Evolutionary conservation across 2,329 filamentous ascomycete species (phyloP), one percentile per base, ranked within the genome.

Genomic region (Phyllosticta citribraziliensis): DNA sequence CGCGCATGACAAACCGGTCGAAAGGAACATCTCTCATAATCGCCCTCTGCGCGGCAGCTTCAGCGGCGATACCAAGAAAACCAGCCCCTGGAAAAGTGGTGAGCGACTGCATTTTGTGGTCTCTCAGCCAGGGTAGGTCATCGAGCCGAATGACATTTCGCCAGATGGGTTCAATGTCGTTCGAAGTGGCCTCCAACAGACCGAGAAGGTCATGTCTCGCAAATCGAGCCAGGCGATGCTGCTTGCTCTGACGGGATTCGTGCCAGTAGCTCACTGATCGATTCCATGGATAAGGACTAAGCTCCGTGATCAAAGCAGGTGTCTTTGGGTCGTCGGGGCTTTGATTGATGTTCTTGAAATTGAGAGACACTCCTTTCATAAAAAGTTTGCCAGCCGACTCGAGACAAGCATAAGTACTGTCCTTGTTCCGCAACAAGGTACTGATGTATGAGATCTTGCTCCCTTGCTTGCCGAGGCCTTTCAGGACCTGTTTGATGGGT

Each of bases 51-150:
- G 59, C 27, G 5, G 60, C 56, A 9, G 60, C 72, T 62, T 74
- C 71, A 19, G 73, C 58, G 8, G 67, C 69, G 65, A 72, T 69
- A 17, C 63, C 60, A 5, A 72, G 52, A 62, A 68, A 69, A 2
- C 70, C 71, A 5, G 71, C 67, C 9, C 65, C 70, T 1, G 72
- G 72, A 57, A 66, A 73, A 14, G 73, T 63, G 12, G 64, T 68
- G 1, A 67, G 58, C 14, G 63, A 64, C 57, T 72, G 67, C 52
- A 69, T 68, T 58, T 57, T 66, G 64, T 68, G 70, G 60, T 66
- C 33, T 17, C 63, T 35, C 51, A 67, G 54, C 65, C 71, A 72
- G 33, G 67, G 62, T 50, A 64, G 30, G 62, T 71, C 66, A 58
- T 64, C 67, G 30, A 22, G 57, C 61, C 50, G 64, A 54, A 62